Percentiles rank a stretch among this genome's conserved stretches.
phyloP scores from a whole-genome alignment of 768 basidiomycete genomes.

The Ramaria sp. region DNA sequence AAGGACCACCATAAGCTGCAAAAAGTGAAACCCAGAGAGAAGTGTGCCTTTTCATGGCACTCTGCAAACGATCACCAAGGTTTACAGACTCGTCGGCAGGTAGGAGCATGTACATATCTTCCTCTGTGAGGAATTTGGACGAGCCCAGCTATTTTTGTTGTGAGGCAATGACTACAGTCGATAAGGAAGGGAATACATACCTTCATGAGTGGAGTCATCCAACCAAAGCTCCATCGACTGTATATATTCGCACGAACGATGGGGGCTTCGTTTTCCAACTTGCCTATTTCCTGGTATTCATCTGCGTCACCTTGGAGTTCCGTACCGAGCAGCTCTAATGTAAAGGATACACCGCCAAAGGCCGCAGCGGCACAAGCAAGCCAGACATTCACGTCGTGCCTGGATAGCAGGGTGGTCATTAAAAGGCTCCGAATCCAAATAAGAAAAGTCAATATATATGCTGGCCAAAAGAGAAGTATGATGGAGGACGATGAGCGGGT shows the following conservation, averaged over 20 bases:
- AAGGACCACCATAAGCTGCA: conserved; percentile 71
- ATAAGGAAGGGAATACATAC: not conserved
- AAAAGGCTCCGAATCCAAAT: conserved; percentile 52
- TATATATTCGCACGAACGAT: conserved; percentile 69
- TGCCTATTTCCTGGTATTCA: conserved; percentile 18
- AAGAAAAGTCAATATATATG: conserved; percentile 37
- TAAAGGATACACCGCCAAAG: conserved; percentile 45
- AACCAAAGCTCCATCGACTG: conserved; percentile 73
- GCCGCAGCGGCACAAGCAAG: conserved; percentile 29
- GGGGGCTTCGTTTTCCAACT: conserved; percentile 45
- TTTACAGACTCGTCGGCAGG: conserved; percentile 57
- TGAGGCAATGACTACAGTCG: not conserved
- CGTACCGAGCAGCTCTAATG: conserved; percentile 60
- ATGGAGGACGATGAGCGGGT: conserved; percentile 59
- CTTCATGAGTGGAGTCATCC: conserved; percentile 75
- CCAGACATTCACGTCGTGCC: conserved; percentile 21
- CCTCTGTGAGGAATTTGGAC: conserved; percentile 60
- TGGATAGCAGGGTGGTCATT: conserved; percentile 16
- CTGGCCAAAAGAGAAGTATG: conserved; percentile 76
- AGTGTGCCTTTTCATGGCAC: conserved; percentile 56
- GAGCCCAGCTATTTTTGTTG: conserved; percentile 36
- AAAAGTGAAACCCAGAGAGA: conserved; percentile 66
- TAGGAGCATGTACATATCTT: conserved; percentile 71
- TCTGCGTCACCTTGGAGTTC: conserved; percentile 29
- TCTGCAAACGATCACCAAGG: conserved; percentile 50